phyloP scores from a whole-genome alignment of 2,329 filamentous ascomycete genomes.

The Talaromyces sp. region DNA sequence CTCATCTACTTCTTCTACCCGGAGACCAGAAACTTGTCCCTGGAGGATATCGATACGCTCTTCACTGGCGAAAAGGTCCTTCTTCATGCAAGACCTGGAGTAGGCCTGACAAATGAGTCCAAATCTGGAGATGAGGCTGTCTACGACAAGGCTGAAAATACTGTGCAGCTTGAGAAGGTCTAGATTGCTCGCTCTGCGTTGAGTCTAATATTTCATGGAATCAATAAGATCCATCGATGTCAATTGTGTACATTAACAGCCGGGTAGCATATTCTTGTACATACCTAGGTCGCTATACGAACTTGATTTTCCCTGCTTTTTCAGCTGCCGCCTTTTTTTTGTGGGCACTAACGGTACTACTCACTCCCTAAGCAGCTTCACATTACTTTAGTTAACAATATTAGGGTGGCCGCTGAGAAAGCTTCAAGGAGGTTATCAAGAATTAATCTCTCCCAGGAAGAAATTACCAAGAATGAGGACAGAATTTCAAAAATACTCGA shows the following conservation, averaged over 20 bases:
- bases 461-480: too few species aligned
- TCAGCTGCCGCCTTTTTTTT: too few species aligned
- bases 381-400: too few species aligned
- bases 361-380: too few species aligned
- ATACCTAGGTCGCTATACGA: too few species aligned
- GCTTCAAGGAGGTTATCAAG: too few species aligned
- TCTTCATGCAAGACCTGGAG: not conserved
- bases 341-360: too few species aligned
- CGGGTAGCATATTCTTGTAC: not conserved
- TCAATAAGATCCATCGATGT: too few species aligned
- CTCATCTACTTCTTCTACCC: slow-evolving; percentile 14
- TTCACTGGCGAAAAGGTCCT: slow-evolving; percentile 11
- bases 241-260: not conserved
- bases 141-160: not conserved
- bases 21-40: slow-evolving; percentile 5
- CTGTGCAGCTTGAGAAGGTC: slow-evolving; percentile 1
- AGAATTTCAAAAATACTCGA: too few species aligned
- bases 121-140: not conserved
- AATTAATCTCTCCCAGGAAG: too few species aligned
- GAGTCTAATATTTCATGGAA: not conserved
- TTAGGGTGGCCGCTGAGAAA: too few species aligned
- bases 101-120: not conserved
- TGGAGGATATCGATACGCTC: slow-evolving; percentile 9
- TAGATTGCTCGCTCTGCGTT: not conserved
- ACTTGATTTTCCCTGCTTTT: too few species aligned